Base-by-base conservation (phyloP, 2,329 filamentous ascomycete genomes). In the Nemania serpens region DNA sequence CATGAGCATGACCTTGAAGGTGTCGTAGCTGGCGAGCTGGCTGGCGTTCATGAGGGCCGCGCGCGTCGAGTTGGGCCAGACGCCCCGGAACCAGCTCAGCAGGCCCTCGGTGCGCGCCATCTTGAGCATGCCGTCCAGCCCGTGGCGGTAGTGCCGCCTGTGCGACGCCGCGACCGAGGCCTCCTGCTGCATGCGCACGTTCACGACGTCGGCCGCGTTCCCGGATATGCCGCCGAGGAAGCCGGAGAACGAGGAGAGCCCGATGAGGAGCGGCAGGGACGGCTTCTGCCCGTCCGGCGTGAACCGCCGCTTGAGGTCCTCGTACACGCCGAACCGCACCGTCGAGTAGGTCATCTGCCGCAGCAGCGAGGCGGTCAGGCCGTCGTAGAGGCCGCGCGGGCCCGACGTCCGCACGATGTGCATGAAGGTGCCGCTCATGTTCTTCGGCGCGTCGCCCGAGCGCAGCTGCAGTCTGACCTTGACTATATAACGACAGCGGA, bases 141-240 rank as follows among this genome's bases (percentile, higher is more conserved):
- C 95, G 75, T 98, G 85, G 65, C 87, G 89, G 79, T 99, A 99
- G 76, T 96, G 95, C 58, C 94, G 86, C 49, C 91, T 87, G 71
- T 96, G 81, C 5, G 83, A 83, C 0, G 78, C 71, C 0, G 93
- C 90, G 1, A 97, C 85, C 0, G 92, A 87, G 2, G 91, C 88
- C 72, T 89, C 95, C 77, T 96, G 91, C 79, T 99, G 95, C 95
- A 99, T 99, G 67, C 95, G 91, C 51, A 99, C 95, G 77, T 99
- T 99, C 71, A 97, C 83, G 36, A 99, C 93, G 75, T 99, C 95
- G 66, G 93, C 94, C 2, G 93, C 93, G 78, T 98, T 99, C 66
- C 95, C 95, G 5, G 89, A 91, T 48, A 98, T 79, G 51, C 95
- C 95, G 64, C 95, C 95, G 2, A 96, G 77, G 73, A 97, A 91